Evolutionary conservation across 192 early-diverging fungal species (phyloP), one percentile per base, ranked within the genome.

Genomic region (Chytriomyces sp.): DNA sequence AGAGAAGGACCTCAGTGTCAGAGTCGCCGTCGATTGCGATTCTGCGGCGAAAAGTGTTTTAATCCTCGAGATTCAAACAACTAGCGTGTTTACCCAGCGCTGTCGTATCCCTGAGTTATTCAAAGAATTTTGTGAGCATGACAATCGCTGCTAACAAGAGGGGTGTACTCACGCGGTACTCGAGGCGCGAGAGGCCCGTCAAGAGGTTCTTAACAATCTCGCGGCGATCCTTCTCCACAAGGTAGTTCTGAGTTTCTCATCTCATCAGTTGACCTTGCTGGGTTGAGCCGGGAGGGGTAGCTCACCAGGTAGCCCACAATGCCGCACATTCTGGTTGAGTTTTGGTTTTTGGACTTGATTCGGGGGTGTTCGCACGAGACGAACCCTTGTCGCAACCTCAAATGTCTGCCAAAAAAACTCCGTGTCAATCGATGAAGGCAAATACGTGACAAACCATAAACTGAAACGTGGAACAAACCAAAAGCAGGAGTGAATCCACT

Each of bases 51-150:
- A 4, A 25, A 72, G 22, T 3, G 30, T 65, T 12, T 59, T 22
- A 74, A 34, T 61, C 74, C 5, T 25, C 25, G 26, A 59, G 40
- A 60, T 28, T 17, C 5, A 14, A 4, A 30, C 74, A 72, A 72
- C 31, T 33, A 10, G 12, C 31, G 52, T 12, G 26, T 12, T 63
- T 34, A 77, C 84, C 93, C 93, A 57, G 94, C 92, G 67, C 93
- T 94, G 83, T 96, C 94, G 77, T 96, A 96, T 53, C 94, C 94
- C 78, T 94, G 88, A 82, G 93, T 93, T 93, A 59, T n/a, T n/a
- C n/a, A n/a, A 70, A 94, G 85, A 74, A 91, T 88, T 59, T 85
- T 0, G 31, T 31, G 34, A 22, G 17, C 60, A n/a, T n/a, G n/a
- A 65, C 14, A 44, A 7, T 17, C 26, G 31, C 49, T 10, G 41